These are phyloP conservation scores for Colletotrichum spinosum DNA, from an alignment of 2,329 filamentous ascomycete genomes.

Conservation along the genomic window DNA sequence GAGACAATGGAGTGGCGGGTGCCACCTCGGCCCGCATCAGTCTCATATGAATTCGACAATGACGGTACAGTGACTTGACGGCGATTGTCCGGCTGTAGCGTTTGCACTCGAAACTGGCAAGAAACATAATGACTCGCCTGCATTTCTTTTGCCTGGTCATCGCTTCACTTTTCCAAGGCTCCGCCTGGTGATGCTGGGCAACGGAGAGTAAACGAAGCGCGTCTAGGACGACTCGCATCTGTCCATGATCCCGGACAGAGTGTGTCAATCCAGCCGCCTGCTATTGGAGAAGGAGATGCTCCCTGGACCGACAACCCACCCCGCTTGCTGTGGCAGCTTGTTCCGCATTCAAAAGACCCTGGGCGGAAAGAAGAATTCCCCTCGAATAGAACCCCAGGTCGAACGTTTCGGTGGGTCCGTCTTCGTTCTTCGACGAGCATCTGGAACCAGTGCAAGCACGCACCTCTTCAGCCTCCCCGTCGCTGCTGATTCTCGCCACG, in stretches of 20 bases:
- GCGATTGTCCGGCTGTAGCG: slow-evolving; percentile 14
- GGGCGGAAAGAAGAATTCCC: slow-evolving; percentile 8
- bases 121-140: slow-evolving; percentile 25
- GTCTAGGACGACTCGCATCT: not conserved
- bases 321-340: not conserved
- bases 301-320: not conserved
- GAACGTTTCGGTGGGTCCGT: slow-evolving; percentile 23
- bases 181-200: not conserved
- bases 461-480: not conserved
- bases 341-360: slow-evolving; percentile 19
- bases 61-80: slow-evolving; percentile 1
- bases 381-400: slow-evolving; percentile 24
- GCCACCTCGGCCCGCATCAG: slow-evolving; percentile 6
- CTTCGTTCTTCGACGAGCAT: slow-evolving; percentile 7
- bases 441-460: slow-evolving; percentile 1
- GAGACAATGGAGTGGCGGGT: not conserved
- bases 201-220: not conserved
- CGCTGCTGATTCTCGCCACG: slow-evolving; percentile 17
- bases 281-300: not conserved
- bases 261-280: not conserved
- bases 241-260: not conserved
- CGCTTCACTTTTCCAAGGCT: slow-evolving; percentile 16
- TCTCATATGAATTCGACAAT: slow-evolving; percentile 21
- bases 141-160: slow-evolving; percentile 2
- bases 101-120: slow-evolving; percentile 28